Percentiles rank a stretch among this genome's conserved stretches.
phyloP scores from a whole-genome alignment of 75 land plant genomes.

The Sequoiadendron giganteum region DNA sequence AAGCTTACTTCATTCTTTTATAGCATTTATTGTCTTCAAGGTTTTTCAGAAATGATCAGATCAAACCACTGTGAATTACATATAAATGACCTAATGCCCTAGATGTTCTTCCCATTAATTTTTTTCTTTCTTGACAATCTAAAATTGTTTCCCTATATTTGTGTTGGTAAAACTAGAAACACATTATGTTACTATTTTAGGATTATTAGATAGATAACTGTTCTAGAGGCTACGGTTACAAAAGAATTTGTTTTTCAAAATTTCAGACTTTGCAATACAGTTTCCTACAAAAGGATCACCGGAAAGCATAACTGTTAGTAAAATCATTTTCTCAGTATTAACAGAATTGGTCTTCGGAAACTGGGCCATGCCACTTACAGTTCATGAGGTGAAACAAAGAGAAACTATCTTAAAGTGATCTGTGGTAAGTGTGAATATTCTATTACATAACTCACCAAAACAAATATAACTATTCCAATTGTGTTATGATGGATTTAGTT shows the following conservation, averaged over 20 bases:
- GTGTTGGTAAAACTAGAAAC: neutral
- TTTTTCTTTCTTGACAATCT: neutral
- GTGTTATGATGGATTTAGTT: no score
- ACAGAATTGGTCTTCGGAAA: neutral
- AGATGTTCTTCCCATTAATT: neutral
- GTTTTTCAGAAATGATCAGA: neutral
- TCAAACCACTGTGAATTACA: neutral
- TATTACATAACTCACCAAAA: no score
- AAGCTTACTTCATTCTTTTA: neutral
- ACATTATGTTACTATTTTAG: neutral
- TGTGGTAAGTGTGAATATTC: no score
- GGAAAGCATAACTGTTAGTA: neutral
- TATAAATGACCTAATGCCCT: neutral
- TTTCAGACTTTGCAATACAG: neutral
- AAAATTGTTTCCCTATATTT: neutral
- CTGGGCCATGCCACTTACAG: neutral
- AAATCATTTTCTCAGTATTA: neutral
- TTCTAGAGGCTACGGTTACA: neutral
- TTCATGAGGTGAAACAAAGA: neutral
- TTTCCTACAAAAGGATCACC: neutral
- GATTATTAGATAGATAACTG: neutral
- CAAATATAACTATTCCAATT: no score
- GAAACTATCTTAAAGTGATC: neutral
- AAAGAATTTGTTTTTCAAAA: neutral
- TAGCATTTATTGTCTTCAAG: neutral